Base-by-base conservation (phyloP, 2,329 filamentous ascomycete species). In the Aspergillus proliferans region DNA sequence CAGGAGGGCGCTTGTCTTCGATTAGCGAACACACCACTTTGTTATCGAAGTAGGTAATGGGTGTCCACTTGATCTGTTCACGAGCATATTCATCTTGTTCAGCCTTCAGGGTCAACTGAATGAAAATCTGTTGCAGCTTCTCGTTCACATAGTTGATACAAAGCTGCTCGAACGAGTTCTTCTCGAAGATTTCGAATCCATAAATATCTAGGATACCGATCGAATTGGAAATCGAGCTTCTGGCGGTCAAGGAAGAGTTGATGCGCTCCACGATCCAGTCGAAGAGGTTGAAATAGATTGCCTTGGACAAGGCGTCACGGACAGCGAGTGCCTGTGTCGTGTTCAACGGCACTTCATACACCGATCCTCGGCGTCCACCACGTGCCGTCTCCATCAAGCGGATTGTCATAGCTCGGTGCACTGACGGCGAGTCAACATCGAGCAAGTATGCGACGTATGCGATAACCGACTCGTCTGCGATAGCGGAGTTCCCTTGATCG, bases 101-200 rank as follows among this genome's bases (percentile, higher is more conserved):
- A 0, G 93, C 86, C 75, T 95, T 95, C 54, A 98, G 72, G 0
- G 93, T 98, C 60, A 98, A 77, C 70, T 98, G 93, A 59, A 98
- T 98, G 67, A 98, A 98, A 62, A 98, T 97, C 66, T 98, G 93
- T 71, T 98, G 93, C 50, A 98, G 76, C 72, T 98, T 98, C 73
- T 98, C 93, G 71, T 98, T 98, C 65, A 97, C 94, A 65, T 97
- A 98, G 76, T 98, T 98, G 79, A 98, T 98, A 73, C 93, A 98
- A 6, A 98, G 82, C 71, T 98, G 93, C 69, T 98, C 93, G 63
- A 98, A 98, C 57, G 88, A 96, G 75, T 98, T 98, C 74, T 92
- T 93, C 68, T 98, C 93, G 59, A 98, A 98, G 58, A 98, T 98
- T 67, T 98, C 93, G 64, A 98, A 98, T 2, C 93, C 93, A 68